Conservation (phyloP, 805 yeast species). For the Cyberlindnera japonica region DNA sequence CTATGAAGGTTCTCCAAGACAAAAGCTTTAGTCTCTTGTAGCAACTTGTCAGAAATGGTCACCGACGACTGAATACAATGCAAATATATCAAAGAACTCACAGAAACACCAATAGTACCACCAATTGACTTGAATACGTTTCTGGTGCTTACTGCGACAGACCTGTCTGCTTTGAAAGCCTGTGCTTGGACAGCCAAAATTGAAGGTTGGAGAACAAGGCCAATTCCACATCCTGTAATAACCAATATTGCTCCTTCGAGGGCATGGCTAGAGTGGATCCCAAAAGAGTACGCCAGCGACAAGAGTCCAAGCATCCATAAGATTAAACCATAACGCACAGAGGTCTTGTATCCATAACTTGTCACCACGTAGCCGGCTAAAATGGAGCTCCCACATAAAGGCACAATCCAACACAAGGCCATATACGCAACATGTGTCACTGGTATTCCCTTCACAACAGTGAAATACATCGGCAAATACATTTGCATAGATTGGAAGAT, state of each 20-base stretch:
- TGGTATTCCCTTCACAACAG: slow-evolving; percentile 31
- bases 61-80: slow-evolving; percentile 4
- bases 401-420: slow-evolving; percentile 40
- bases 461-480: slow-evolving; percentile 44
- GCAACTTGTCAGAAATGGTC: slow-evolving; percentile 2
- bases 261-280: slow-evolving; percentile 24
- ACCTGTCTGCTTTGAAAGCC: slow-evolving; percentile 45
- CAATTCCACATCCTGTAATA: slow-evolving; percentile 43
- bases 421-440: slow-evolving; percentile 11
- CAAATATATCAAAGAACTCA: slow-evolving; percentile 22
- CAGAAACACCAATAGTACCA: slow-evolving; percentile 55
- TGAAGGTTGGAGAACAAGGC: slow-evolving; percentile 23
- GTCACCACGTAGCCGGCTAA: slow-evolving; percentile 45
- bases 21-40: slow-evolving; percentile 8
- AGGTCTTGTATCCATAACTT: slow-evolving; percentile 37
- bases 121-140: slow-evolving; percentile 56
- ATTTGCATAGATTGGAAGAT: slow-evolving; percentile 44
- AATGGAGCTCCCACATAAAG: slow-evolving; percentile 41
- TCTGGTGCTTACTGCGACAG: slow-evolving; percentile 54
- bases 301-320: slow-evolving; percentile 40
- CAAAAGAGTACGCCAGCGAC: slow-evolving; percentile 33
- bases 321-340: slow-evolving; percentile 39
- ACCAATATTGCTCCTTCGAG: slow-evolving; percentile 33
- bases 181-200: slow-evolving; percentile 53
- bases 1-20: slow-evolving; percentile 9